Percentiles rank a stretch among this genome's conserved stretches.
phyloP scores from a whole-genome alignment of 1,284 basidiomycete species.

The Trametes pubescens region DNA sequence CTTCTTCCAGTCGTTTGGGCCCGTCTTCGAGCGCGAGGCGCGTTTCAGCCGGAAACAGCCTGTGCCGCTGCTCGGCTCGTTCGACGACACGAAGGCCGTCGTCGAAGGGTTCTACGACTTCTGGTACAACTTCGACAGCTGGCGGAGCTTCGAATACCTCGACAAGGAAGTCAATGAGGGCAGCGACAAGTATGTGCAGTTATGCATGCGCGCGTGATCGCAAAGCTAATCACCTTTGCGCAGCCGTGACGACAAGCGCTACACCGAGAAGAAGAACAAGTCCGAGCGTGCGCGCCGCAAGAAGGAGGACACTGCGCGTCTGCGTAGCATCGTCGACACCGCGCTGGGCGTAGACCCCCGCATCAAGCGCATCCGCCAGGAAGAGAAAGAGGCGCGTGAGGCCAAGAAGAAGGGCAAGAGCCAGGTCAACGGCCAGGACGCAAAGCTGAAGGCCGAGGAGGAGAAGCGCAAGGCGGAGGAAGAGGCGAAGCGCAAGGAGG shows the following conservation, averaged over 20 bases:
- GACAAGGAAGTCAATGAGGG: conserved; percentile 99
- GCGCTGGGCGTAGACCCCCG: conserved; percentile 90
- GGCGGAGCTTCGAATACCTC: conserved; percentile 97
- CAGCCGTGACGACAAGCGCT: conserved; percentile 98
- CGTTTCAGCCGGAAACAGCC: conserved; percentile 91
- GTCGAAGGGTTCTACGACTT: conserved; percentile 98
- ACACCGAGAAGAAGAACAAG: conserved; percentile 99
- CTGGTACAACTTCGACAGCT: conserved; percentile 99
- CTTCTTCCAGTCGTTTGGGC: conserved; percentile 72
- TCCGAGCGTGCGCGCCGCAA: conserved; percentile 94
- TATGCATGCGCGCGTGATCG: not conserved
- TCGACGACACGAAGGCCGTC: conserved; percentile 79
- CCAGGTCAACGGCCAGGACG: conserved; percentile 53
- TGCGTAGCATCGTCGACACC: conserved; percentile 89
- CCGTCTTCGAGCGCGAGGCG: conserved; percentile 91
- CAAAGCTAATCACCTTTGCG: conserved; percentile 18
- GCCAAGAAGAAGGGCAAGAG: conserved; percentile 85
- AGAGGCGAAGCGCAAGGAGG: conserved; percentile 66
- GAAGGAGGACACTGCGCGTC: conserved; percentile 96
- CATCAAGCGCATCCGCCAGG: conserved; percentile 97
- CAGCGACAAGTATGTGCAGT: conserved; percentile 80
- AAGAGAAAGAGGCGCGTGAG: conserved; percentile 95
- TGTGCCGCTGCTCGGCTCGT: conserved; percentile 84
- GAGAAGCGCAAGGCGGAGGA: conserved; percentile 79
- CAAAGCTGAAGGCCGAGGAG: conserved; percentile 75